Percentiles rank a stretch among this genome's conserved stretches.
These are phyloP conservation scores for Ailanthus altissimus DNA, from an alignment of 345 rosid species.

Conservation along the genomic window DNA sequence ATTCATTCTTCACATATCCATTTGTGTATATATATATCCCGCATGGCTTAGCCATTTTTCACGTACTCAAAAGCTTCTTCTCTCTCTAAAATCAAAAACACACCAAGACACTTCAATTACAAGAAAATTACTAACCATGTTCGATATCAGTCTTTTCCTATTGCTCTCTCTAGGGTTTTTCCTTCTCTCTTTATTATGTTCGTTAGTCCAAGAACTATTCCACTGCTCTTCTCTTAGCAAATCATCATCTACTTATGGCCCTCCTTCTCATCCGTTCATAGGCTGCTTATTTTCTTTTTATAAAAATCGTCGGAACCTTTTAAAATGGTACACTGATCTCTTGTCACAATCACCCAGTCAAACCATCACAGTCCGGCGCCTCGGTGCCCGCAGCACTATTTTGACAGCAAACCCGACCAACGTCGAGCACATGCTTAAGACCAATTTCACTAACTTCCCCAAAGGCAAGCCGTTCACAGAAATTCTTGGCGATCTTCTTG, in stretches of 20 bases:
- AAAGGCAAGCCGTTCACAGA: conserved; percentile 82
- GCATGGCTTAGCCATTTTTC: not conserved
- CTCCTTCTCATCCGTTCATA: conserved; percentile 57
- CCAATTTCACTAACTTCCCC: conserved; percentile 68
- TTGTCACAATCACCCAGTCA: conserved; percentile 53
- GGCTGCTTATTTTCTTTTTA: conserved; percentile 73
- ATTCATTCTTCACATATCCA: not conserved
- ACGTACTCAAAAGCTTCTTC: too few relatives aligned
- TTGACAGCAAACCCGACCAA: conserved; percentile 73
- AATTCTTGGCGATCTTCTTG: conserved; percentile 78
- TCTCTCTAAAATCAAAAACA: not conserved
- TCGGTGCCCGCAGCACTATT: conserved; percentile 57
- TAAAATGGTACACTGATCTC: conserved; percentile 77
- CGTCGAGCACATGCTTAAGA: conserved; percentile 68
- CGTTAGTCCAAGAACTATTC: not conserved
- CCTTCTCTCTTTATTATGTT: not conserved
- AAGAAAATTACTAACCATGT: conserved; percentile 6
- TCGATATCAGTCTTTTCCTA: not conserved
- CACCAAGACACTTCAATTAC: not conserved
- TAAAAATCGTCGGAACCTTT: conserved; percentile 57
- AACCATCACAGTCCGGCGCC: conserved; percentile 53
- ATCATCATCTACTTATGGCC: conserved; percentile 15
- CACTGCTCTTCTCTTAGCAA: not conserved
- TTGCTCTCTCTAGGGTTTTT: conserved; percentile 19
- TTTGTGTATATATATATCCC: not conserved